Evolutionary conservation across 371 early-diverging fungal genomes (phyloP), one percentile per base, ranked within the genome.

Genomic region (Globomyces sp.): DNA sequence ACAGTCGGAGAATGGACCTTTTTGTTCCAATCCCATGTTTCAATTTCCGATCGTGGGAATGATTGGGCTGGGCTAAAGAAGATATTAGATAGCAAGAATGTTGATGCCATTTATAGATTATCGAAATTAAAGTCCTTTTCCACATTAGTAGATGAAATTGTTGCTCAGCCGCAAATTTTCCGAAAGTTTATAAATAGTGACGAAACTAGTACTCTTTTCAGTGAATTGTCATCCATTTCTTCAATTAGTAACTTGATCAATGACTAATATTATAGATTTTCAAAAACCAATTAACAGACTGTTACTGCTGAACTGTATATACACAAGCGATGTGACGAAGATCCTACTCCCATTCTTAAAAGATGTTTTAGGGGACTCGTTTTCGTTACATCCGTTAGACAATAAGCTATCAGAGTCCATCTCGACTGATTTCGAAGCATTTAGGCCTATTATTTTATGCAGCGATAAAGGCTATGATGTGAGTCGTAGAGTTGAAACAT

Each of bases 401-500:
- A 55, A 55, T 9, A 55, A 55, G 44, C 13, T 58, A 8, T 44
- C 45, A 3, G 44, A 24, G 44, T 8, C 13, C 44, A 8, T 41
- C 42, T 8, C 24, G 13, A 44, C 2, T 13, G 58, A 41, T 8
- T 5, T 44, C 8, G 34, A 58, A 44, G 34, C 0, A 24, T 24
- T 24, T 2, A 58, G 39, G 48, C 63, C 63, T 10, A 47, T 45
- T 13, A 42, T 63, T 52, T 39, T 63, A 13, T 41, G 46, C 44
- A 41, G n/a, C 9, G 42, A 63, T 13, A 48, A 49, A 60, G 99
- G 99, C 49, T 91, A 92, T 74, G 99, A 99, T 77, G 97, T 96
- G 39, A 93, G 95, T 68, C 89, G 92, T 68, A 90, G 92, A 65
- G 94, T 98, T 2, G 99, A 99, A 61, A 84, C 92, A 58, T 77